These are phyloP conservation scores for Colletotrichum melonis DNA, from an alignment of 2,329 filamentous ascomycete genomes.

Conservation along the genomic window DNA sequence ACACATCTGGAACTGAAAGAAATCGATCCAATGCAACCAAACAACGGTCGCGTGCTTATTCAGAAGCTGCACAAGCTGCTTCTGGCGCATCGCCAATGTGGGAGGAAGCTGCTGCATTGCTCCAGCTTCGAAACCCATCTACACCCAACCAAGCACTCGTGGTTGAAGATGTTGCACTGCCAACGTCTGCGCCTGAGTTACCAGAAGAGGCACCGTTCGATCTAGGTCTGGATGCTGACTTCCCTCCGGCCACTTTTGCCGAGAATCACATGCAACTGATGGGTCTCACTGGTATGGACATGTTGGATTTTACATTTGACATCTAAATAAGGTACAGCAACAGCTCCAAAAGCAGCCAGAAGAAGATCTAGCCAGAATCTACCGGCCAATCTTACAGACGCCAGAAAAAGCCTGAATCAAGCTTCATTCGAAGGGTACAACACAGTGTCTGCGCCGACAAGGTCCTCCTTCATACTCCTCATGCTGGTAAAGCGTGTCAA, in stretches of 20 bases:
- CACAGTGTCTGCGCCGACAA: slow-evolving; percentile 70
- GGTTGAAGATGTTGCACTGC: not conserved
- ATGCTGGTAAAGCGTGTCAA: slow-evolving; percentile 74
- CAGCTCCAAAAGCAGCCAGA: no score
- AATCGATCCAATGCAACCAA: no score
- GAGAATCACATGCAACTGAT: slow-evolving; percentile 40
- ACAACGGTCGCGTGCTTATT: no score
- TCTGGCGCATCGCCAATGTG: not conserved
- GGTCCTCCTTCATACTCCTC: slow-evolving; percentile 81
- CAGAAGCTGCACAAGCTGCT: not conserved
- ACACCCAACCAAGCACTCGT: not conserved
- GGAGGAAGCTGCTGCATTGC: slow-evolving; percentile 15
- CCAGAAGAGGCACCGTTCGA: no score
- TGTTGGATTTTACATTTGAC: slow-evolving; percentile 36
- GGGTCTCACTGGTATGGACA: slow-evolving; percentile 39
- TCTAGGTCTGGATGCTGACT: not conserved
- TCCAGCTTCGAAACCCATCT: slow-evolving; percentile 9
- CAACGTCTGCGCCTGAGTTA: no score
- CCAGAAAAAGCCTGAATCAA: slow-evolving; percentile 42
- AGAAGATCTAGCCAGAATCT: no score
- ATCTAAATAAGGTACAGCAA: not conserved
- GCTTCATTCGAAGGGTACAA: slow-evolving; percentile 78
- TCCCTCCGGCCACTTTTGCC: slow-evolving; percentile 23
- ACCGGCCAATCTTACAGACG: no score
- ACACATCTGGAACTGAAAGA: no score